Evolutionary conservation across 1,284 basidiomycete species (phyloP), one percentile per base, ranked within the genome.

Genomic region (Rhodotorula sp.): DNA sequence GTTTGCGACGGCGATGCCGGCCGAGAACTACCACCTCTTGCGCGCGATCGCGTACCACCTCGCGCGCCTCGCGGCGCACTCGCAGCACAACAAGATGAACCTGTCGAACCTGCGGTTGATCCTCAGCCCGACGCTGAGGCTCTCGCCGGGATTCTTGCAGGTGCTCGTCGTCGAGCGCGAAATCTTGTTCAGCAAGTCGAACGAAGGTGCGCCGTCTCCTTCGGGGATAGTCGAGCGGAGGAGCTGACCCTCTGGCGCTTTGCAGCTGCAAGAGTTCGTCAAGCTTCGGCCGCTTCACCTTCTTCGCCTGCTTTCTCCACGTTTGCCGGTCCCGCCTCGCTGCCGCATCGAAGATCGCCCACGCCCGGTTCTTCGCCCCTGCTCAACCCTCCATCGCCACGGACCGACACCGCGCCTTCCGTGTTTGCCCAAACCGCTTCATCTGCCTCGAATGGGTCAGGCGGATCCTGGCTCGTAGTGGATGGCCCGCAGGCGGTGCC

Each of bases 101-200:
- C 68, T 79, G 19, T 57, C 66, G 10, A 79, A 79, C 50, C 57
- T 79, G 16, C 61, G 72, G 27, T 64, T 79, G 19, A 78, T 79
- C 61, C 57, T 79, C 14, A 71, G 67, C 12, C 78, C 78, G 27
- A 79, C 78, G 2, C 53, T 79, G 13, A 54, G 75, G 12, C 58
- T 79, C 9, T 73, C 64, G 14, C 78, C 78, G 1, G 74, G 72
- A 3, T 74, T 79, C 66, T 61, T 79, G 14, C 62, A 70, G 23
- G 45, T 78, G 3, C 64, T 79, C 0, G 77, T 79, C 5, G 74
- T 71, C 23, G 74, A 78, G 27, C 21, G 78, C 2, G 74, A 73
- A 45, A 71, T 63, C 41, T 21, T 70, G 23, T 70, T 70, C 52
- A 46, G 53, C 45, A 54, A 54, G 52, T 42, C 61, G 17, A 70